phyloP scores from a whole-genome alignment of 2,329 filamentous ascomycete species.

The Byssothecium circinans region DNA sequence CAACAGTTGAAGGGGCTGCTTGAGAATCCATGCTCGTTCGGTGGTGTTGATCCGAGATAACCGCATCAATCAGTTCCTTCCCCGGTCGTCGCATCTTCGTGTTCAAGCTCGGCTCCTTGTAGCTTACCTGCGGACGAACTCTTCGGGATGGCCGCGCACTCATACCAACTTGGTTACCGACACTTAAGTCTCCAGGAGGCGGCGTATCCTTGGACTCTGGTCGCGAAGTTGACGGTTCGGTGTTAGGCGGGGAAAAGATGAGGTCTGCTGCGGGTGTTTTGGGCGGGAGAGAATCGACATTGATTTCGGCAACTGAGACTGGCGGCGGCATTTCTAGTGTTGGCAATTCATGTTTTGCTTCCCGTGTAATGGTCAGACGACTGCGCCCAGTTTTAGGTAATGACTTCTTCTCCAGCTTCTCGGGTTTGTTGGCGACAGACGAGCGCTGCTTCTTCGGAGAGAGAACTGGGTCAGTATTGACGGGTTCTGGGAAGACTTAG shows the following conservation, averaged over 20 bases:
- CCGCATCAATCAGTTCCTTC: conserved; percentile 51
- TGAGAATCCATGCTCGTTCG: conserved; percentile 32
- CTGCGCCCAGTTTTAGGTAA: conserved; percentile 23
- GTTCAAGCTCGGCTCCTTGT: conserved; percentile 52
- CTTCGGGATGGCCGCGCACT: conserved; percentile 48
- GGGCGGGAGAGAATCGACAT: conserved; percentile 41
- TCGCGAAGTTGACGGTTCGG: conserved; percentile 44
- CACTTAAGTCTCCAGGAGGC: conserved; percentile 45
- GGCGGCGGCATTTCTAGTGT: conserved; percentile 24
- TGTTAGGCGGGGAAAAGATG: conserved; percentile 50
- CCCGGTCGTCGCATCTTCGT: conserved; percentile 54
- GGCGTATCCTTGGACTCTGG: conserved; percentile 47
- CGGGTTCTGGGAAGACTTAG: conserved; percentile 47
- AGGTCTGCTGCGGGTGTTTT: conserved; percentile 44
- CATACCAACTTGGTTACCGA: conserved; percentile 35
- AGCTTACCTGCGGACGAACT: conserved; percentile 51
- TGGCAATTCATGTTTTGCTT: conserved; percentile 21
- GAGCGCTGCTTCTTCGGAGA: conserved; percentile 46
- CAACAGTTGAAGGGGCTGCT: conserved; percentile 20
- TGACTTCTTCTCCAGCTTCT: conserved; percentile 34
- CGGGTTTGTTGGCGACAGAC: conserved; percentile 18
- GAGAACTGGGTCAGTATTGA: conserved; percentile 51
- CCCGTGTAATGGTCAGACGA: conserved; percentile 30
- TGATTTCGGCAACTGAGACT: conserved; percentile 30
- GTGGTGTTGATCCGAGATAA: conserved; percentile 29